These are phyloP conservation scores for Aspergillus affinis DNA, from an alignment of 495 filamentous ascomycete genomes.

Conservation along the genomic window DNA sequence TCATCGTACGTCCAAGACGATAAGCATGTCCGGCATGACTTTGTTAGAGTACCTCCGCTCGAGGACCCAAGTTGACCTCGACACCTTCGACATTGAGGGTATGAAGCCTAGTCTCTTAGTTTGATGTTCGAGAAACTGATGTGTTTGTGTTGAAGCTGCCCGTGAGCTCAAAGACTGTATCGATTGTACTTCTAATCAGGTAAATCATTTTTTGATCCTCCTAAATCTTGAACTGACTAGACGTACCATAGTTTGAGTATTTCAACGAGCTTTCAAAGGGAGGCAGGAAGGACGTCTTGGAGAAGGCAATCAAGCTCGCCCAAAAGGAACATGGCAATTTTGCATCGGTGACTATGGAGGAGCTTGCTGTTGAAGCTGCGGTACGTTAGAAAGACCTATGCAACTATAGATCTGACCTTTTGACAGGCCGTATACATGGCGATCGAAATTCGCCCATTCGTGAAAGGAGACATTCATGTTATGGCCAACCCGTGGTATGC, in stretches of 20 bases:
- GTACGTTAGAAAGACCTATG: slow-evolving; percentile 1
- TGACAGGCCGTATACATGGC: slow-evolving; percentile 6
- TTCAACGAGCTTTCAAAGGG: not conserved
- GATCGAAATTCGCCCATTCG: not conserved
- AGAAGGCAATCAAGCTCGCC: not conserved
- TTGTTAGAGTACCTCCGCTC: not conserved
- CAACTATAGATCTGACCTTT: not conserved
- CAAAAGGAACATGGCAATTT: not conserved
- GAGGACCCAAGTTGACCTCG: not conserved
- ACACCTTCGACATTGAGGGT: not conserved
- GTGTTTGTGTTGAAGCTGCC: no score
- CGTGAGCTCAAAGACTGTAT: not conserved
- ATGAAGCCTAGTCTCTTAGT: no score
- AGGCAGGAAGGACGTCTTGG: not conserved
- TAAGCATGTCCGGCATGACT: not conserved
- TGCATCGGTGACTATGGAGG: not conserved
- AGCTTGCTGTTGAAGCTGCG: slow-evolving; percentile 8
- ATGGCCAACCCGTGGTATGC: slow-evolving; percentile 9
- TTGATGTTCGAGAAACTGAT: no score
- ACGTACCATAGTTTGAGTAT: not conserved
- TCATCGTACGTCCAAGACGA: not conserved
- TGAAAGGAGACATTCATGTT: slow-evolving; percentile 9
- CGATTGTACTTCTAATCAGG: not conserved
- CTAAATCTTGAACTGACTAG: no score
- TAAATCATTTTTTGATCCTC: not conserved